Percentiles rank a stretch among this genome's conserved stretches.
phyloP scores from a whole-genome alignment of 208 protist species.

The Leishmania tropica region DNA sequence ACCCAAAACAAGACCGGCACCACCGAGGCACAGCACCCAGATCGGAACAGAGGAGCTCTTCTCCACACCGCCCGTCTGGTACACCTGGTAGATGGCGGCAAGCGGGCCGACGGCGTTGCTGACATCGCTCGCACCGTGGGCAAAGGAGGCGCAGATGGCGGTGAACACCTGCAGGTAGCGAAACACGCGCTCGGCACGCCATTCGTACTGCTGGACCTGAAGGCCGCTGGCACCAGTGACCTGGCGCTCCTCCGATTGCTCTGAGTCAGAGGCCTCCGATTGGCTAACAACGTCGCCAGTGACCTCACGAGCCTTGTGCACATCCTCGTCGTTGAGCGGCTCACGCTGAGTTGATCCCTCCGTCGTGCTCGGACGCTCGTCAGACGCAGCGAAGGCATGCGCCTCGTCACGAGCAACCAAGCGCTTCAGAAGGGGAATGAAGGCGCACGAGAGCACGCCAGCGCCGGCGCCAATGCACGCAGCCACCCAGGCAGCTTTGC shows the following conservation, averaged over 20 bases:
- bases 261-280: slow-evolving; percentile 6
- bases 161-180: slow-evolving; percentile 79
- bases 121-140: slow-evolving; percentile 76
- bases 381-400: background rate
- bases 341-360: background rate
- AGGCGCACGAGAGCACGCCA: slow-evolving; percentile 32
- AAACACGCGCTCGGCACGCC: slow-evolving; percentile 60
- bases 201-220: slow-evolving; percentile 35
- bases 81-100: slow-evolving; percentile 66
- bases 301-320: slow-evolving; percentile 6
- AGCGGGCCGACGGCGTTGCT: slow-evolving; percentile 73
- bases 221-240: slow-evolving; percentile 13
- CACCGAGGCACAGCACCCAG: slow-evolving; percentile 67
- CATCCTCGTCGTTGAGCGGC: slow-evolving; percentile 7
- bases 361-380: slow-evolving; percentile 8
- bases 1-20: slow-evolving; percentile 59
- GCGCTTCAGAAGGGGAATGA: slow-evolving; percentile 48
- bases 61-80: slow-evolving; percentile 31
- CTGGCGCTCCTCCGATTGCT: background rate
- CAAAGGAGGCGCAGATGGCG: slow-evolving; percentile 69
- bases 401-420: slow-evolving; percentile 18
- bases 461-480: slow-evolving; percentile 40
- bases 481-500: slow-evolving; percentile 47
- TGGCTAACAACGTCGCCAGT: slow-evolving; percentile 8
- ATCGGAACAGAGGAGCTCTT: slow-evolving; percentile 32